These are phyloP conservation scores for Coelastrella sp. DNA, from an alignment of 139 green algal species.

Conservation along the genomic window DNA sequence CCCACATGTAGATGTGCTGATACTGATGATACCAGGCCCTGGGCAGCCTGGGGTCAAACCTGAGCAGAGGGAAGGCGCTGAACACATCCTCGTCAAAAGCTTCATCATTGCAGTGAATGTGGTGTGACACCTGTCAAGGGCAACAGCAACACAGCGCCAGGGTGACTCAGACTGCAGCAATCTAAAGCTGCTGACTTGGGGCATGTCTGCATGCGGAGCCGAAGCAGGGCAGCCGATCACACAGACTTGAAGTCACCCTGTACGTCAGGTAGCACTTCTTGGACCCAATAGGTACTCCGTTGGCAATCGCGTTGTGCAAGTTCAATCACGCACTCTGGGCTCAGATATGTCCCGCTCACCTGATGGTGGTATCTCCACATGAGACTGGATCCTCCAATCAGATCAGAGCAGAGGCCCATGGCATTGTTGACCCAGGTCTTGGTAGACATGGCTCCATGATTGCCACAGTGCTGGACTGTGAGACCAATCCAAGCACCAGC, in stretches of 20 bases:
- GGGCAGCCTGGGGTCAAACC: conserved; percentile 83
- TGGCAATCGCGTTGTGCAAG: no score
- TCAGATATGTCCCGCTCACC: no score
- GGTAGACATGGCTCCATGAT: conserved; percentile 92
- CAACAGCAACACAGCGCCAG: background rate
- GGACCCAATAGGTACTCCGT: no score
- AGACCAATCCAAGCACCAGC: conserved; percentile 86
- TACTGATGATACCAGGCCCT: conserved; percentile 80
- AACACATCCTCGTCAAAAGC: conserved; percentile 88
- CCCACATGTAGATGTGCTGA: conserved; percentile 92
- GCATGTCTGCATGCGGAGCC: no score
- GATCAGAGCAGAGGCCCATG: conserved; percentile 78
- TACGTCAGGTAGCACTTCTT: no score
- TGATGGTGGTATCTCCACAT: conserved; percentile 92
- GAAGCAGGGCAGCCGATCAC: no score
- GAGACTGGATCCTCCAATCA: conserved; percentile 83
- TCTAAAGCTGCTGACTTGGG: no score
- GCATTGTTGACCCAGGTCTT: conserved; percentile 78
- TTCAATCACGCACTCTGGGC: no score
- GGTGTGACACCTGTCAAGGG: conserved; percentile 78
- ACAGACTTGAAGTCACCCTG: no score
- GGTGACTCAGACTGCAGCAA: no score
- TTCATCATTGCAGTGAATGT: conserved; percentile 93
- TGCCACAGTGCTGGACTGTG: conserved; percentile 76
- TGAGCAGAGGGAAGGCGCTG: conserved; percentile 78